Evolutionary conservation across 2,329 filamentous ascomycete genomes (phyloP).

Genomic region (Aurifilum marmelostoma): DNA sequence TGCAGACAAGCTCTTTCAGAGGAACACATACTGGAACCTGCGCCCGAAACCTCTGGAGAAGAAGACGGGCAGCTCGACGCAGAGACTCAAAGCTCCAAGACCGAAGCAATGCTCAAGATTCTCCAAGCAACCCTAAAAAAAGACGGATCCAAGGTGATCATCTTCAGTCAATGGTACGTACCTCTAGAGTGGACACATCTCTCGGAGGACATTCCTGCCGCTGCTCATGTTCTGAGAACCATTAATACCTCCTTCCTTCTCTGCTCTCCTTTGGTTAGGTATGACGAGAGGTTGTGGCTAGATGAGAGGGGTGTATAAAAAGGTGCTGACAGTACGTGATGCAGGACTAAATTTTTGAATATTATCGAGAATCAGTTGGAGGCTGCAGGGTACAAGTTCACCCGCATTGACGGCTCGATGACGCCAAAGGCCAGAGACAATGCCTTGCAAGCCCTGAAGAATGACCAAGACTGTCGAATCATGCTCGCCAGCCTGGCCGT

Average conservation of each 20-base stretch:
- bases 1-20: conserved; percentile 72
- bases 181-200: not conserved
- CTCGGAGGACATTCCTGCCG: not conserved
- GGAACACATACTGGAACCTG: conserved; percentile 65
- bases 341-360: conserved; percentile 66
- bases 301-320: not conserved
- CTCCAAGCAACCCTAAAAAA: conserved; percentile 70
- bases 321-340: not conserved
- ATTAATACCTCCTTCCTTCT: not conserved
- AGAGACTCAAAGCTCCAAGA: conserved; percentile 76
- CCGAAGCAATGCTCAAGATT: conserved; percentile 76
- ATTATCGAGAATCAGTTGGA: conserved; percentile 71
- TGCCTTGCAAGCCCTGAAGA: conserved; percentile 69
- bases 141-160: conserved; percentile 65
- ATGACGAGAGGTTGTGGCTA: not conserved
- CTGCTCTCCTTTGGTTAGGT: not conserved
- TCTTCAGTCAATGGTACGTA: conserved; percentile 71
- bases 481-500: conserved; percentile 82
- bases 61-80: conserved; percentile 59
- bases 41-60: conserved; percentile 55
- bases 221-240: not conserved
- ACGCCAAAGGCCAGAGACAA: conserved; percentile 69
- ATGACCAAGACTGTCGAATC: conserved; percentile 69
- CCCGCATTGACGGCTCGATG: conserved; percentile 83
- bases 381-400: conserved; percentile 62